Evolutionary conservation across 2,329 filamentous ascomycete species (phyloP).

Genomic region (Colletotrichum sp.): DNA sequence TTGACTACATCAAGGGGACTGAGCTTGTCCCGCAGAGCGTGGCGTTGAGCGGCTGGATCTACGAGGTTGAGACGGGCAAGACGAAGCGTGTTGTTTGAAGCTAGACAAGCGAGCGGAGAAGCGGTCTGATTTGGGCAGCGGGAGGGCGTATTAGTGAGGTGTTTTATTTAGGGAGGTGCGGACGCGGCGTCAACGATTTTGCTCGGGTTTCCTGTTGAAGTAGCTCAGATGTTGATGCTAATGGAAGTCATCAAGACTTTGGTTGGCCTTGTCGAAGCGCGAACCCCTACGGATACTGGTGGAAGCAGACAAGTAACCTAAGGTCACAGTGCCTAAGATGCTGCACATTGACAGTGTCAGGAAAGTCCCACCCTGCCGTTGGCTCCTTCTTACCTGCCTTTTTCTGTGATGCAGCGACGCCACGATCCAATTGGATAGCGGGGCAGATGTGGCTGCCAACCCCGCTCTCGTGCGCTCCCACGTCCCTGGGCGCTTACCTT

Average conservation of each 20-base stretch:
- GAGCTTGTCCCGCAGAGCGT: conserved; percentile 65
- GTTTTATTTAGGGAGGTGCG: background rate
- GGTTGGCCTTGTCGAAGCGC: background rate
- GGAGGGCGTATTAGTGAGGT: background rate
- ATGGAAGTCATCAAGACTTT: background rate
- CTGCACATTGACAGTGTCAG: background rate
- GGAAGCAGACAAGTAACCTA: background rate
- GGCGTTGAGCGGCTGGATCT: conserved; percentile 74
- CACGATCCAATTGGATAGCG: conserved; percentile 2
- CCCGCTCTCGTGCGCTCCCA: background rate
- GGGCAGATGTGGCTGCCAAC: background rate
- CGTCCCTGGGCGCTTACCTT: background rate
- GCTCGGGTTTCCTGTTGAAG: background rate
- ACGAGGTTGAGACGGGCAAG: conserved; percentile 77
- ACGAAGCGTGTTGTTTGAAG: conserved; percentile 30
- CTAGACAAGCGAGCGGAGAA: conserved; percentile 12
- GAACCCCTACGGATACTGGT: background rate
- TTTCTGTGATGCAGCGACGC: background rate
- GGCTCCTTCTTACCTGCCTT: background rate
- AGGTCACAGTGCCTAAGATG: too few relatives aligned
- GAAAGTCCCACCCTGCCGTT: background rate
- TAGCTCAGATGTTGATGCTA: background rate
- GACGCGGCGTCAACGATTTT: background rate
- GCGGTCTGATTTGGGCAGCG: background rate
- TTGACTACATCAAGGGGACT: conserved; percentile 64